A percentile compares a stretch with the other conserved stretches of the same genome.
Conservation (phyloP, 2,329 filamentous ascomycete genomes). For the Sarocladium kiliense region DNA sequence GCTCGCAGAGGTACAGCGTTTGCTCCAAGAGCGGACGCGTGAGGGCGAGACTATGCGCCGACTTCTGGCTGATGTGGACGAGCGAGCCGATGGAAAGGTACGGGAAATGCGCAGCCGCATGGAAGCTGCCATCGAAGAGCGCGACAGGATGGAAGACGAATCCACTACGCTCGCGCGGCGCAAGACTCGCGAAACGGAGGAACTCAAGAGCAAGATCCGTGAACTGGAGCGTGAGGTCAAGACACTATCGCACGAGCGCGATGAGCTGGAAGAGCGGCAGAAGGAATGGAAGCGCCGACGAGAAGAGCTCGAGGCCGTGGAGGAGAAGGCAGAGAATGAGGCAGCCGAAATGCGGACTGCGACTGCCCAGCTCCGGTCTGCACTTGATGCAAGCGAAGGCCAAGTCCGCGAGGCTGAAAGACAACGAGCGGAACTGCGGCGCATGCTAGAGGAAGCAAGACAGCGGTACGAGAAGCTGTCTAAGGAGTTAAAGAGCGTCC, state of each 20-base stretch:
- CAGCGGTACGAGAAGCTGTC: conserved; percentile 73
- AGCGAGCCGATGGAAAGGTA: conserved; percentile 72
- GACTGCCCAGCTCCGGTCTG: conserved; percentile 70
- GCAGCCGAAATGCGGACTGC: conserved; percentile 69
- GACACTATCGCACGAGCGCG: conserved; percentile 65
- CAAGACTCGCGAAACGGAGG: conserved; percentile 78
- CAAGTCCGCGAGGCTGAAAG: conserved; percentile 80
- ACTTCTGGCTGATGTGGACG: conserved; percentile 80
- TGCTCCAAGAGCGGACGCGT: conserved; percentile 80
- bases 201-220: conserved; percentile 70
- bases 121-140: conserved; percentile 87
- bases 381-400: conserved; percentile 81
- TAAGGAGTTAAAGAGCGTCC: conserved; percentile 55
- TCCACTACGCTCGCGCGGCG: conserved; percentile 71
- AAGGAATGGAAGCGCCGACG: conserved; percentile 68
- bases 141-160: conserved; percentile 89
- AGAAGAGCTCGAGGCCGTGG: conserved; percentile 69
- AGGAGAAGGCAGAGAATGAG: conserved; percentile 67
- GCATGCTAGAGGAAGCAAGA: conserved; percentile 72
- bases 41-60: conserved; percentile 94
- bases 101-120: conserved; percentile 85
- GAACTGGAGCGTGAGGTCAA: conserved; percentile 77
- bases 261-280: conserved; percentile 70
- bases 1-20: conserved; percentile 77
- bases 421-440: conserved; percentile 70